Base-by-base conservation (phyloP, 495 filamentous ascomycete genomes). In the Pseudotulostoma volvatum region DNA sequence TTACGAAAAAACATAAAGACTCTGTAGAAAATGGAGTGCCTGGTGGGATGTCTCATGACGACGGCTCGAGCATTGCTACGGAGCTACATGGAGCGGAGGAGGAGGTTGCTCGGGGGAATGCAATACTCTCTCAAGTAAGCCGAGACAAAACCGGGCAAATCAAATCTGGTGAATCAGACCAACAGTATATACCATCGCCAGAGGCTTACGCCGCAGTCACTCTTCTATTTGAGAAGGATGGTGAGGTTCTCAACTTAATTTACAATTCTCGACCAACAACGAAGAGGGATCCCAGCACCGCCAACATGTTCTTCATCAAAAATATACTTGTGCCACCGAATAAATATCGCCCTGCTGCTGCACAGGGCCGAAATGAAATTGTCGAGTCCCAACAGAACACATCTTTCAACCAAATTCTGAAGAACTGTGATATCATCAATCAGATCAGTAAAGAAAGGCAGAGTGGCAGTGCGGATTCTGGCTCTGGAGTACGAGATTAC, bases 281-380 rank as follows among this genome's bases (percentile, higher is more conserved):
- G 11, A 65, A 66, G 44, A 54, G 60, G 39, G 59, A 55, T 14
- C 70, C 67, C 41, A 62, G 56, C 33, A 71, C 62, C 4, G 73
- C 84, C 0, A 80, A 90, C 50, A 94, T 94, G 74, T 94, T 99
- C 57, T 99, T 99, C 60, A 67, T 96, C 34, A 74, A 77, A 43
- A 75, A 67, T 21, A 60, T 99, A 23, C 56, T 94, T 16, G 81
- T 99, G 2, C 86, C 92, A 11, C 90, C 92, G 0, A 95, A 90
- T 52, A 81, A 76, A 48, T 96, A 79, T 54, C 76, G 92, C n/a
- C 85, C 86, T 16, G 86, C 86, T 54, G 76, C 84, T n/a, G 66
- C 70, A 20, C 80, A 83, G 32, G 81, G 82, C 35, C 70, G 80
- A 30, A 73, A 76, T 11, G 75, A 79, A 28, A 76, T 95, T 40